Conservation (phyloP, 352 stramenopile species). For the Phytophthora fragariae region DNA sequence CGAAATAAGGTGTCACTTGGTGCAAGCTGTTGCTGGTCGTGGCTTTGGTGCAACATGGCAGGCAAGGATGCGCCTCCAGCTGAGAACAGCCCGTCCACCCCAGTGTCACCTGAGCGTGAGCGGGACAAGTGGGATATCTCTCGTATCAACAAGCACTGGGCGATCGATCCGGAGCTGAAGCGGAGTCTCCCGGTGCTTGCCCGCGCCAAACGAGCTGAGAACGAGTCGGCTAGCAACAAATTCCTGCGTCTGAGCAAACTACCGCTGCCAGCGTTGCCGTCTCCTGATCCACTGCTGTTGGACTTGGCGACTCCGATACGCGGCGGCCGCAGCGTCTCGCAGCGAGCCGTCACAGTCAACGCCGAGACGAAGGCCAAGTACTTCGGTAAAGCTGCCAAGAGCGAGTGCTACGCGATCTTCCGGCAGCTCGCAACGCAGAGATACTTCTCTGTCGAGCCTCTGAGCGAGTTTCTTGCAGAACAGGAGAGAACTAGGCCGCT, state of each 20-base stretch:
- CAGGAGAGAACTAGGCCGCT: conserved; percentile 39
- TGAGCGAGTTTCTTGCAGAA: conserved; percentile 60
- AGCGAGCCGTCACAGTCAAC: conserved; percentile 49
- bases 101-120: conserved; percentile 1
- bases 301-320: conserved; percentile 41
- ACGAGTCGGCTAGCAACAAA: conserved; percentile 63
- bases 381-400: conserved; percentile 59
- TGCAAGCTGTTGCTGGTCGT: neutral
- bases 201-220: conserved; percentile 51
- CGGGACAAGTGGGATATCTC: conserved; percentile 69
- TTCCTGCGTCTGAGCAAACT: conserved; percentile 74
- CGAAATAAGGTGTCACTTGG: conserved; percentile 18
- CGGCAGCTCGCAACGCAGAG: conserved; percentile 73
- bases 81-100: conserved; percentile 7
- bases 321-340: conserved; percentile 35
- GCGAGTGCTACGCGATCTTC: conserved; percentile 72
- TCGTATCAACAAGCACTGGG: conserved; percentile 77
- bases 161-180: conserved; percentile 68
- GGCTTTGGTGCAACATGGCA: conserved; percentile 17
- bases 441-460: conserved; percentile 57
- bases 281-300: conserved; percentile 41
- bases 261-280: conserved; percentile 39
- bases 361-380: conserved; percentile 73
- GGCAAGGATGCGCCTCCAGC: conserved; percentile 19
- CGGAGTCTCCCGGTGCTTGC: conserved; percentile 68